A percentile compares a stretch with the other conserved stretches of the same genome.
These are phyloP conservation scores for Vigna hirtella DNA, from an alignment of 306 rosid species.

Conservation along the genomic window DNA sequence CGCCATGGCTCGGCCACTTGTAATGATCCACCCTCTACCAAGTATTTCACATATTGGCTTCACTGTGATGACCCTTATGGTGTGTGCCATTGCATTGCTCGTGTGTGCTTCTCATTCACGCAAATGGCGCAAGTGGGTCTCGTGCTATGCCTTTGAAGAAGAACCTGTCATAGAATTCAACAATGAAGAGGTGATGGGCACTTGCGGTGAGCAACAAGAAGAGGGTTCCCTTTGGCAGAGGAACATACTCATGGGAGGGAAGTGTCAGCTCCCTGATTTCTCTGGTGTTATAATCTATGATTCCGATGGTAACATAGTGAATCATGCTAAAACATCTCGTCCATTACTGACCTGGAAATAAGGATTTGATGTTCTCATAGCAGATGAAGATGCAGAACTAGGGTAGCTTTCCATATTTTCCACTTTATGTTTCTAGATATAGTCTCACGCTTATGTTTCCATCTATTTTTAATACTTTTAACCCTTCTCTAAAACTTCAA, in stretches of 20 bases:
- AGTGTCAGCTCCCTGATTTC: constrained; percentile 90
- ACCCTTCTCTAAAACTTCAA: too few relatives aligned
- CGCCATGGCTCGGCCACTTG: constrained; percentile 73
- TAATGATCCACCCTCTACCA: constrained; percentile 36
- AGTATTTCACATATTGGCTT: constrained; percentile 54
- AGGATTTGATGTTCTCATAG: constrained; percentile 12
- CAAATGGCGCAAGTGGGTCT: constrained; percentile 58
- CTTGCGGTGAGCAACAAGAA: constrained; percentile 46
- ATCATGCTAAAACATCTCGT: constrained; percentile 58
- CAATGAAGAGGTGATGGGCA: constrained; percentile 42
- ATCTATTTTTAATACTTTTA: too few relatives aligned
- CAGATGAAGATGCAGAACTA: not conserved
- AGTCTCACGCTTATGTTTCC: not conserved
- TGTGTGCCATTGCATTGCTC: constrained; percentile 68
- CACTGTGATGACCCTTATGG: constrained; percentile 54
- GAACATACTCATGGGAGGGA: constrained; percentile 94
- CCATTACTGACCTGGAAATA: constrained; percentile 76
- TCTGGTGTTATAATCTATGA: constrained; percentile 91
- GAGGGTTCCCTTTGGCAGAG: constrained; percentile 77
- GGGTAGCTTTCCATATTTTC: not conserved
- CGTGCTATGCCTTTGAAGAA: constrained; percentile 50
- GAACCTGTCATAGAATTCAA: constrained; percentile 62
- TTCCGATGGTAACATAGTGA: constrained; percentile 61
- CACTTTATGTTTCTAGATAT: not conserved
- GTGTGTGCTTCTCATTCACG: constrained; percentile 86